Base-by-base conservation (phyloP, 148 eudicot genomes). In the Bassia scoparia region DNA sequence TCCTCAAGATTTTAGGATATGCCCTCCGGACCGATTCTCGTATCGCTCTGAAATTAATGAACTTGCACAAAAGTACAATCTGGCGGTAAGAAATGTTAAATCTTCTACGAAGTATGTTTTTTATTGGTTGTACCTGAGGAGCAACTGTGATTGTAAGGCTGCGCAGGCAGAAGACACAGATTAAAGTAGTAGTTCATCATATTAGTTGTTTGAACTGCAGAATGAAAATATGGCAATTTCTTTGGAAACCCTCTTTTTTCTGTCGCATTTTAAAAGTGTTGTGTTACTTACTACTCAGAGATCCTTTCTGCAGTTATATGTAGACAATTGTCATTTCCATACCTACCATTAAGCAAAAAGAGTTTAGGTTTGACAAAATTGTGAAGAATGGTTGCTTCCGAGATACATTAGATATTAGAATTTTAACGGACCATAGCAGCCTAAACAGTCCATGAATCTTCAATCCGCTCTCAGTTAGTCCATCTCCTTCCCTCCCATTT, bases 1-100 rank as follows among this genome's bases (percentile, higher is more conserved):
- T 94, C 83, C 96, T 73, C 97, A 91, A 83, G 98, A 91, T 85
- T 94, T 94, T 76, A 94, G 64, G 93, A 94, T 80, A 82, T 91
- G 89, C 93, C 74, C 96, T 87, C 33, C 83, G 98, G 82, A 89
- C 97, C 61, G 60, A 67, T 91, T 49, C 98, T 94, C 59, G 83
- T 75, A 82, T 89, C 77, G 96, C 97, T 55, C 84, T 89, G 79
- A 91, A 91, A 82, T 77, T 94, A 80, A 88, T 94, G 96, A 94
- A 73, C 87, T 94, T 74, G 91, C 98, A 46, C 87, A 84, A 49
- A 89, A 79, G 55, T 89, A 71, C 80, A 86, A 83, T 71, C 77
- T 94, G 56, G 98, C 97, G 60, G 97, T 94, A 89, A 87, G 97
- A 26, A 78, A 58, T 26, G 65, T 49, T 74, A 38, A 34, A 23